phyloP scores from a whole-genome alignment of 768 basidiomycete species.

The Pisolithus tinctorius region DNA sequence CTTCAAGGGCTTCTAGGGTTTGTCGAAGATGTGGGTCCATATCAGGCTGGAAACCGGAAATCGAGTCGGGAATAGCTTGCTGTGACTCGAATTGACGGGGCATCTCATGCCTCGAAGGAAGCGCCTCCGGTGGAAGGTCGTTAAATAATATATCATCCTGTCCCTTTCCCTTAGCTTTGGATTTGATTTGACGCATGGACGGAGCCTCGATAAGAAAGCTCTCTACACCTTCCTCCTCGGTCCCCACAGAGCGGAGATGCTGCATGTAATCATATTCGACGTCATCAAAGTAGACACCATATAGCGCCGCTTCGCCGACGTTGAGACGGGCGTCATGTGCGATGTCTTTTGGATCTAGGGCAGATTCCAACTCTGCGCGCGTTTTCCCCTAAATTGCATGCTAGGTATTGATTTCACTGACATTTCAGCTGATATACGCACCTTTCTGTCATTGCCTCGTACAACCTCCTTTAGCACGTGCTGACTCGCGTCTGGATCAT shows the following conservation, averaged over 20 bases:
- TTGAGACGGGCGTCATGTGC: slow-evolving; percentile 44
- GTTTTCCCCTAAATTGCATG: slow-evolving; percentile 57
- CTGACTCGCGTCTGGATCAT: slow-evolving; percentile 83
- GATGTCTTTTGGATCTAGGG: slow-evolving; percentile 43
- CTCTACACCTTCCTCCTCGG: slow-evolving; percentile 75
- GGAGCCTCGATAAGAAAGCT: slow-evolving; percentile 79
- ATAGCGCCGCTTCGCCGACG: slow-evolving; percentile 80
- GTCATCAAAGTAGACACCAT: slow-evolving; percentile 94
- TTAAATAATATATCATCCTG: slow-evolving; percentile 39
- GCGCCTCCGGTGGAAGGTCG: slow-evolving; percentile 59
- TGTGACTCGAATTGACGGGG: slow-evolving; percentile 70
- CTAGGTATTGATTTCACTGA: slow-evolving; percentile 17
- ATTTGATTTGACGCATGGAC: slow-evolving; percentile 30
- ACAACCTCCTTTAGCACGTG: slow-evolving; percentile 86
- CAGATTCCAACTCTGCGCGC: slow-evolving; percentile 68
- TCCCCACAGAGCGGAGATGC: slow-evolving; percentile 76
- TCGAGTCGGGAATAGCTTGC: slow-evolving; percentile 72
- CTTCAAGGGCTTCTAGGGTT: slow-evolving; percentile 88
- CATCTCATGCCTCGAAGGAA: slow-evolving; percentile 70
- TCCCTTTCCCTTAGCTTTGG: slow-evolving; percentile 30
- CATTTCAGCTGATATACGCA: slow-evolving; percentile 13
- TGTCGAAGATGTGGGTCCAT: slow-evolving; percentile 96
- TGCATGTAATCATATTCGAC: slow-evolving; percentile 98
- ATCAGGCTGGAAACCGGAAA: slow-evolving; percentile 87
- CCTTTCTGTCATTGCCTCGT: slow-evolving; percentile 67